Base-by-base conservation (phyloP, 2,329 filamentous ascomycete genomes). In the Pyricularia grisea region DNA sequence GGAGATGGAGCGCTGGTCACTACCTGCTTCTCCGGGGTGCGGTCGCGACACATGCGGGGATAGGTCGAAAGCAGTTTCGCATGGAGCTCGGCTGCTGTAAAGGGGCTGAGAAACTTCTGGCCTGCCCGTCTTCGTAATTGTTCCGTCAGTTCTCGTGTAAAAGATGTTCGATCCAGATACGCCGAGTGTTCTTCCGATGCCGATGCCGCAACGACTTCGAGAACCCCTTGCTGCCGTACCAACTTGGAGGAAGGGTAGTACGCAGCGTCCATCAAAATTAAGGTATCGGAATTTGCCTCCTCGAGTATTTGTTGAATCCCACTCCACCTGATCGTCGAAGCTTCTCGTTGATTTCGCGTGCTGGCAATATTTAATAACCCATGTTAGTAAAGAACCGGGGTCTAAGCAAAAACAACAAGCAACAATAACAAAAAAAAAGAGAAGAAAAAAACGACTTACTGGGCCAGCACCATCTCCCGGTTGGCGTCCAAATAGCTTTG, bases 221-320 rank as follows among this genome's bases (percentile, higher is more conserved):
- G 75, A 10, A 87, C 82, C 2, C 86, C 86, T 66, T 80, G 81
- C 68, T 83, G 82, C 6, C 84, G 82, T 33, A 81, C 78, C 74
- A 85, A 82, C 71, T 81, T 83, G 2, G 83, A 82, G 10, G 84
- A 84, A 1, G 85, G 84, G 68, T 84, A 87, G 73, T 86, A 88
- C 0, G 84, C 83, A 6, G 85, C 82, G 75, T 88, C 86, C 84
- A 88, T 85, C 42, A 88, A 78, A 69, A 88, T 81, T 25, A 88
- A 78, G 4, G 83, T 85, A 73, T 88, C 86, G 3, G 85, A 81
- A 33, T 78, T 79, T 1, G 85, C 83, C 70, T 86, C 83, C 74
- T 88, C 86, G 9, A 88, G 77, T 20, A 83, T 82, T 70, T 84
- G 82, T 73, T 88, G 85, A 55, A 88, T 83, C 25, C 81, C 81